A percentile compares a stretch with the other conserved stretches of the same genome.
Evolutionary conservation across 2,329 filamentous ascomycete genomes (phyloP).

Genomic region (Chrysosporium queenslandicum): DNA sequence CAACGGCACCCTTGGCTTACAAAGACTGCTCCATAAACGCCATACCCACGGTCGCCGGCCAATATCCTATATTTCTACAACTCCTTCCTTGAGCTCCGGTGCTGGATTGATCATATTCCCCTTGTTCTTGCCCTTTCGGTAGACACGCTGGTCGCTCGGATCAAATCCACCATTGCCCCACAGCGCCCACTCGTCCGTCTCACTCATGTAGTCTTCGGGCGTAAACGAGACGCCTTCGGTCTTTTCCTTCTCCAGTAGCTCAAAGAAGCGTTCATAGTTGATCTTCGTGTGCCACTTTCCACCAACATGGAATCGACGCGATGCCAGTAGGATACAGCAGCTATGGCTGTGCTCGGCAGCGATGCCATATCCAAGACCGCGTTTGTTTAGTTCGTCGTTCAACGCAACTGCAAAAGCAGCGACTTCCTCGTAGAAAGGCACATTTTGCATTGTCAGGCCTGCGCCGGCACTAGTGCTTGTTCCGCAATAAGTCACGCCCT

Average conservation of each 20-base stretch:
- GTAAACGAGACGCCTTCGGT: constrained; percentile 56
- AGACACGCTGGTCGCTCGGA: constrained; percentile 75
- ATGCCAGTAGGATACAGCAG: constrained; percentile 82
- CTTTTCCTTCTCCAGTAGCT: constrained; percentile 58
- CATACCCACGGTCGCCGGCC: not conserved
- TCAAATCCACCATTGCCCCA: constrained; percentile 96
- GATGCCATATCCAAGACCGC: constrained; percentile 76
- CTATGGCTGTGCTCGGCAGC: constrained; percentile 92
- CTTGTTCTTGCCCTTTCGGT: constrained; percentile 62
- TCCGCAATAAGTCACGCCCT: constrained; percentile 94
- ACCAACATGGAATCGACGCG: constrained; percentile 63
- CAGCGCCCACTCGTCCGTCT: constrained; percentile 85
- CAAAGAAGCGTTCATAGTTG: constrained; percentile 81
- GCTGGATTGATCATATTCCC: not conserved
- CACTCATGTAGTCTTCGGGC: constrained; percentile 84
- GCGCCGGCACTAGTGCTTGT: constrained; percentile 75
- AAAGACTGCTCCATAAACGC: too few species aligned
- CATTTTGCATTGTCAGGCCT: constrained; percentile 91
- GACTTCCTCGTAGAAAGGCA: constrained; percentile 91
- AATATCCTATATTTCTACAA: not conserved
- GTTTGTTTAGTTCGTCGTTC: constrained; percentile 54
- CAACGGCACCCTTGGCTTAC: too few species aligned
- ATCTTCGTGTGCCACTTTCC: constrained; percentile 87
- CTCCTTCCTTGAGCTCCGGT: not conserved
- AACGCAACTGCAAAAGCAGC: constrained; percentile 69